Evolutionary conservation across 106 monocot genomes (phyloP).

Genomic region (Dendrobium officinale): DNA sequence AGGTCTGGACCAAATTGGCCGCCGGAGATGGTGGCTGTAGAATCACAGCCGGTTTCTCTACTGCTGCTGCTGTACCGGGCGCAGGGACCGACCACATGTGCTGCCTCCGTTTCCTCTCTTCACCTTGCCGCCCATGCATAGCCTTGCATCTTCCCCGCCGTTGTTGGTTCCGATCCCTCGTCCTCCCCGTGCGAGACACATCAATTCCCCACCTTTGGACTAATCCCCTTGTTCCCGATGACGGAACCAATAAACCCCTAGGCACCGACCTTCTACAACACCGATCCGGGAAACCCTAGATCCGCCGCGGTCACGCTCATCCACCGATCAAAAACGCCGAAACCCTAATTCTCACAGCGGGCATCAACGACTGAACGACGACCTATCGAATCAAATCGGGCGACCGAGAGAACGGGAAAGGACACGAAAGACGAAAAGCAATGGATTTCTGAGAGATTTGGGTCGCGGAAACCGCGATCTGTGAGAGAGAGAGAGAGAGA

Average conservation of each 20-base stretch:
- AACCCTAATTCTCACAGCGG: constrained; percentile 14
- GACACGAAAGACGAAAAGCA: constrained; percentile 7
- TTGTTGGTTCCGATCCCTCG: constrained; percentile 17
- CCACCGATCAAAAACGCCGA: neutral
- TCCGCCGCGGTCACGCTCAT: constrained; percentile 7
- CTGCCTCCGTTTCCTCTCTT: constrained; percentile 38
- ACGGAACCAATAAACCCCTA: constrained; percentile 21
- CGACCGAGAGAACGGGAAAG: neutral
- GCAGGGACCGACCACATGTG: constrained; percentile 69
- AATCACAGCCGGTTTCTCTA: constrained; percentile 12
- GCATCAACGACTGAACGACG: neutral
- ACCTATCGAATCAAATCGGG: constrained; percentile 3
- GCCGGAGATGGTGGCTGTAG: constrained; percentile 2
- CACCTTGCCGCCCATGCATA: constrained; percentile 79
- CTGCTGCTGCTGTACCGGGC: constrained; percentile 27
- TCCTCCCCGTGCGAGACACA: constrained; percentile 24
- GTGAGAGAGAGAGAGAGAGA: too few species aligned
- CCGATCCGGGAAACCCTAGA: constrained; percentile 22
- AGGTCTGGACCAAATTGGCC: constrained; percentile 20
- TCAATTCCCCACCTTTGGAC: constrained; percentile 17
- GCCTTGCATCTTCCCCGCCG: constrained; percentile 46
- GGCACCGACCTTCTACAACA: neutral
- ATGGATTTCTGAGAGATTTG: constrained; percentile 17
- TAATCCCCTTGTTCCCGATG: constrained; percentile 2
- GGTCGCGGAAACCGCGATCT: constrained; percentile 17